Base-by-base conservation (phyloP, 1,284 basidiomycete genomes). In the Tilletiopsis washingtonensis region DNA sequence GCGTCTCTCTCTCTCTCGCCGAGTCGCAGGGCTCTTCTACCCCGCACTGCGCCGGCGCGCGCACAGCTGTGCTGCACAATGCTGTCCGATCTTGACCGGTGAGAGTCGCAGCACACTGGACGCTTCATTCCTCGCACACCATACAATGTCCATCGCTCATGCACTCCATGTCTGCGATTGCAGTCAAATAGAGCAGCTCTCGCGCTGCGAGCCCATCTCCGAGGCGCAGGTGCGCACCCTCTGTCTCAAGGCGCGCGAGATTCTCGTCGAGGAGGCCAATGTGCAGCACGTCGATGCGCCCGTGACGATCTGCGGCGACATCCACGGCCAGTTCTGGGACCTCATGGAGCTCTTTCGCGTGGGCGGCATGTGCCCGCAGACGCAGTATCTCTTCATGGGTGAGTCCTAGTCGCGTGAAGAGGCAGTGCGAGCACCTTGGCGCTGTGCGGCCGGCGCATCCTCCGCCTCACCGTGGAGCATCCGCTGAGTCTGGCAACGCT, bases 381-480 rank as follows among this genome's bases (percentile, higher is more conserved):
- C 93, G 7, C 93, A 90, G 74, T 98, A 98, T 75, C 84, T 98
- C 51, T 98, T 98, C 79, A 93, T 98, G 86, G 91, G 90, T 91
- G 56, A 67, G 84, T 77, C 23, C 39, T 21, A 7, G 7, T 6
- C 27, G 27, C 27, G 6, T 29, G n/a, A n/a, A n/a, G n/a, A n/a
- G n/a, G n/a, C n/a, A n/a, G n/a, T n/a, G n/a, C n/a, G n/a, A n/a
- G n/a, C n/a, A n/a, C n/a, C n/a, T n/a, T n/a, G n/a, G n/a, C n/a
- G n/a, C n/a, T n/a, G n/a, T n/a, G n/a, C n/a, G n/a, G n/a, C n/a
- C n/a, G n/a, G n/a, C n/a, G n/a, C n/a, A n/a, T n/a, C n/a, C n/a
- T n/a, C n/a, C n/a, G n/a, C n/a, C n/a, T n/a, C n/a, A n/a, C n/a
- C 27, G 27, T 6, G 14, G 14, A 29, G 6, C 27, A 29, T 29